Evolutionary conservation across 2,329 filamentous ascomycete genomes (phyloP).

Genomic region (Clarireedia paspali): DNA sequence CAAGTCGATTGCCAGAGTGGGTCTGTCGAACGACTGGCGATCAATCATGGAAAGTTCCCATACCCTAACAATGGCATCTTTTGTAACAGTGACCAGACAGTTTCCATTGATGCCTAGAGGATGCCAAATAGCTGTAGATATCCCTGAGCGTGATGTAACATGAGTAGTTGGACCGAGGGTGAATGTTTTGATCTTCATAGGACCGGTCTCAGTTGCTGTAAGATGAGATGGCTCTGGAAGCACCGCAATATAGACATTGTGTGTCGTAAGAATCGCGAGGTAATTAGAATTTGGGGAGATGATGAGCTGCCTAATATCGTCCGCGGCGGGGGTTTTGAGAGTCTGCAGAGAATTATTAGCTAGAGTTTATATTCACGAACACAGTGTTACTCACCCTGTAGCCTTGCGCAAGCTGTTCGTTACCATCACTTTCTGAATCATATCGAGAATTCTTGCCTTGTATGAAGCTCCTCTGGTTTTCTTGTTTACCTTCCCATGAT

Average conservation of each 20-base stretch:
- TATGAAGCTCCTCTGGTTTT: constrained; percentile 14
- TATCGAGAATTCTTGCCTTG: constrained; percentile 15
- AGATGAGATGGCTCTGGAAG: constrained; percentile 76
- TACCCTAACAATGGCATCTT: constrained; percentile 77
- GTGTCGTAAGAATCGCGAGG: constrained; percentile 76
- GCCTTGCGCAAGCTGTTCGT: constrained; percentile 32
- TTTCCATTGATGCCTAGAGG: constrained; percentile 76
- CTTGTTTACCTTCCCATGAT: constrained; percentile 36
- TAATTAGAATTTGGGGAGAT: constrained; percentile 77
- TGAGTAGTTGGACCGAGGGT: constrained; percentile 90
- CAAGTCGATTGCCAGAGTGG: constrained; percentile 77
- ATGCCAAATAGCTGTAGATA: constrained; percentile 85
- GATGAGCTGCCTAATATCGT: constrained; percentile 76
- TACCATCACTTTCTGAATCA: constrained; percentile 17
- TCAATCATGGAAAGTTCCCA: constrained; percentile 86
- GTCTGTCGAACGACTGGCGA: constrained; percentile 78
- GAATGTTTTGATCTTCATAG: constrained; percentile 76
- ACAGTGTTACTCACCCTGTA: constrained; percentile 39
- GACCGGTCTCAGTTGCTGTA: constrained; percentile 55
- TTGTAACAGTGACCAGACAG: constrained; percentile 80
- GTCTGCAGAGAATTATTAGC: constrained; percentile 41
- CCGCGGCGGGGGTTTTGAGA: constrained; percentile 69
- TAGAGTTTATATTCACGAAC: constrained; percentile 11
- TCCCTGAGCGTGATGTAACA: constrained; percentile 73
- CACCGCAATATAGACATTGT: constrained; percentile 83